Conservation (phyloP, 768 basidiomycete genomes). For the Floccularia luteovirens region DNA sequence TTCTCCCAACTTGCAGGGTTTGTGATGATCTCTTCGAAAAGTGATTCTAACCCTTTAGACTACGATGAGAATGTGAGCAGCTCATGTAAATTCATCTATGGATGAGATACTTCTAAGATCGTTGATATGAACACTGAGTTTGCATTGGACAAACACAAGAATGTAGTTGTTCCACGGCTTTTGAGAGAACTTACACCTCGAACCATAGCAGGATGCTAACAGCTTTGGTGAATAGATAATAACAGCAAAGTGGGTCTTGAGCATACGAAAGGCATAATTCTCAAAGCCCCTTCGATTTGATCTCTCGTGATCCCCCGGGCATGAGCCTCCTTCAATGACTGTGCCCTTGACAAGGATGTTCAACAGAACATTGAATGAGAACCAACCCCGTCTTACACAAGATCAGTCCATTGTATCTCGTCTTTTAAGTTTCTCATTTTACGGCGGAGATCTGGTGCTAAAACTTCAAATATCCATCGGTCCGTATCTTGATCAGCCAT, state of each 20-base stretch:
- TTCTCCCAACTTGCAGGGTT: constrained; percentile 85
- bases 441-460: constrained; percentile 77
- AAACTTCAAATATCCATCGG: constrained; percentile 86
- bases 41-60: constrained; percentile 64
- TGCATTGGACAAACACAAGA: constrained; percentile 91
- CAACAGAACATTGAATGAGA: neutral
- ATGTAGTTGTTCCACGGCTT: constrained; percentile 54
- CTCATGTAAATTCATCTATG: neutral
- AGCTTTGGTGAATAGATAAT: neutral
- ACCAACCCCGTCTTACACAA: constrained; percentile 56
- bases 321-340: constrained; percentile 65
- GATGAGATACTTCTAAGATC: constrained; percentile 61
- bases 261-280: constrained; percentile 81
- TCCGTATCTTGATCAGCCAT: constrained; percentile 96
- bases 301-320: constrained; percentile 58
- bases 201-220: constrained; percentile 93
- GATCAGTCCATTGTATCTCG: constrained; percentile 85
- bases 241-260: neutral
- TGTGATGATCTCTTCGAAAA: constrained; percentile 84
- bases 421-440: constrained; percentile 65
- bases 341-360: constrained; percentile 36
- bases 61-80: constrained; percentile 18
- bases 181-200: constrained; percentile 82
- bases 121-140: constrained; percentile 89
- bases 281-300: constrained; percentile 73